These are phyloP conservation scores for Piper longum DNA, from an alignment of 164 flowering plant species.

Conservation along the genomic window DNA sequence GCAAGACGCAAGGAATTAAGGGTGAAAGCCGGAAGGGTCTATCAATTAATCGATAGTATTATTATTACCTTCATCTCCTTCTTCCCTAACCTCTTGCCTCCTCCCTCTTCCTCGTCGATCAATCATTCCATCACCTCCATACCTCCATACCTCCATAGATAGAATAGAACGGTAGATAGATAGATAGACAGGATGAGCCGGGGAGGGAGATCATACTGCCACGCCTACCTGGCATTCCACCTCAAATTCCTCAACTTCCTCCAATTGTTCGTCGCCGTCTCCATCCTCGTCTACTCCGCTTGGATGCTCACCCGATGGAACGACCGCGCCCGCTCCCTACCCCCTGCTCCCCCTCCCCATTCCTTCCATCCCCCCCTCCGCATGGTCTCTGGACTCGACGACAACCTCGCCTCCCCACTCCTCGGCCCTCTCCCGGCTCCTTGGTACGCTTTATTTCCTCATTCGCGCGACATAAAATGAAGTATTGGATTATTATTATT, in stretches of 20 bases:
- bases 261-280: constrained; percentile 50
- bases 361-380: constrained; percentile 6
- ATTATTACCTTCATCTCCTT: too few species aligned
- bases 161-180: too few species aligned
- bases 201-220: constrained; percentile 21
- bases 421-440: constrained; percentile 40
- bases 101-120: too few species aligned
- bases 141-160: too few species aligned
- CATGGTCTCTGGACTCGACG: constrained; percentile 21
- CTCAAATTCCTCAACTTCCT: constrained; percentile 59
- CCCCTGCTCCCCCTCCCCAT: constrained; percentile 25
- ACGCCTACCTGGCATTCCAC: constrained; percentile 30
- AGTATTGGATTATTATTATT: background rate
- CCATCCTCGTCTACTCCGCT: constrained; percentile 47
- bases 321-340: constrained; percentile 18
- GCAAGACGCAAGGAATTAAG: too few species aligned
- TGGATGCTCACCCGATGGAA: constrained; percentile 68
- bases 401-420: constrained; percentile 12
- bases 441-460: constrained; percentile 22
- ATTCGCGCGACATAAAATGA: background rate
- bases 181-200: background rate
- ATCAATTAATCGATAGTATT: too few species aligned
- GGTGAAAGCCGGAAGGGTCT: too few species aligned
- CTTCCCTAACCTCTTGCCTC: too few species aligned
- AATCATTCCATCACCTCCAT: too few species aligned